Evolutionary conservation across 2,329 filamentous ascomycete species (phyloP).

Genomic region (Dothideomycetidae sp.): DNA sequence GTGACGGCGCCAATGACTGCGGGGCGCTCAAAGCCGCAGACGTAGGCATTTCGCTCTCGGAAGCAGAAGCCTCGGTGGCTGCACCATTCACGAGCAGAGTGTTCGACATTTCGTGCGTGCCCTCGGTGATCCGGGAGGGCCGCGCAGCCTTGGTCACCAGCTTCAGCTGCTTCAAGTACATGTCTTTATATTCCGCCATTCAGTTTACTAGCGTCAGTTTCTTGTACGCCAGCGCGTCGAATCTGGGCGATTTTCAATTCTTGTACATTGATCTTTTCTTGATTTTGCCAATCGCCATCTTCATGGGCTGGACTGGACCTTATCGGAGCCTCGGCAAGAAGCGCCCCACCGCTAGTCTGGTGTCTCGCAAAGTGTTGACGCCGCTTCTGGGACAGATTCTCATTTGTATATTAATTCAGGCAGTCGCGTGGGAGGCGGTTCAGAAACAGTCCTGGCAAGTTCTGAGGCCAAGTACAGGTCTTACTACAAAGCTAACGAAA

Average conservation of each 20-base stretch:
- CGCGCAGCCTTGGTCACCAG: slow-evolving; percentile 92
- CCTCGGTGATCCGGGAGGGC: slow-evolving; percentile 83
- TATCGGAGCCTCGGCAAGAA: slow-evolving; percentile 65
- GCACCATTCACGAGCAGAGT: slow-evolving; percentile 90
- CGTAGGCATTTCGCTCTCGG: slow-evolving; percentile 90
- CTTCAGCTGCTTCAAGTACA: slow-evolving; percentile 99
- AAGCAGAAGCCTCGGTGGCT: slow-evolving; percentile 95
- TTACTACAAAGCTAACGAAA: background rate
- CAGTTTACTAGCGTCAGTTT: slow-evolving; percentile 97
- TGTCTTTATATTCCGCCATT: slow-evolving; percentile 98
- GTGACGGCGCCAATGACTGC: slow-evolving; percentile 94
- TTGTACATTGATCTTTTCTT: slow-evolving; percentile 86
- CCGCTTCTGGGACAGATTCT: slow-evolving; percentile 79
- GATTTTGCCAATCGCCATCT: slow-evolving; percentile 91
- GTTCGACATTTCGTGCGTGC: slow-evolving; percentile 93
- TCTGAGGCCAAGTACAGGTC: no score
- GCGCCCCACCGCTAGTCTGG: slow-evolving; percentile 78
- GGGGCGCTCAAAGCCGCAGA: slow-evolving; percentile 93
- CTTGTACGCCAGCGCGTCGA: slow-evolving; percentile 82
- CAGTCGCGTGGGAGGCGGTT: slow-evolving; percentile 58
- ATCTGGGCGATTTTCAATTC: slow-evolving; percentile 95
- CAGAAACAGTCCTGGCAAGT: slow-evolving; percentile 62
- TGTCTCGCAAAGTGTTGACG: slow-evolving; percentile 80
- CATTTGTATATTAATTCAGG: slow-evolving; percentile 66
- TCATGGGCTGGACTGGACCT: slow-evolving; percentile 95